Base-by-base conservation (phyloP, 192 early-diverging fungal species). In the Jimgerdemannia flammicorona region DNA sequence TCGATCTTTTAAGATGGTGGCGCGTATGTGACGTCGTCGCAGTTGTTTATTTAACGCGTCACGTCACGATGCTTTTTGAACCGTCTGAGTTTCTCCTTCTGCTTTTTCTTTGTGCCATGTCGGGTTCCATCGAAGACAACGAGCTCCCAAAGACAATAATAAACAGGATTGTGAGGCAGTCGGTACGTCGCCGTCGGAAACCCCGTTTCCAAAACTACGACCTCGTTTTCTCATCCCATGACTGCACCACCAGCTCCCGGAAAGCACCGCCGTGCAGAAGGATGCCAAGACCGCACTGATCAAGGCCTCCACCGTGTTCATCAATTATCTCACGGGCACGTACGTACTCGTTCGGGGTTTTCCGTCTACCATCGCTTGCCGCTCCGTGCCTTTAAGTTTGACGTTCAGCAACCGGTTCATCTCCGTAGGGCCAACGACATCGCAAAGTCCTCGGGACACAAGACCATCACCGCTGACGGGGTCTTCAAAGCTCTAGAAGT, bases 341-440 rank as follows among this genome's bases (percentile, higher is more conserved):
- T 87, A 87, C 29, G 43, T 29, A 14, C 19, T 20, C 29, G 43
- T 19, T 10, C 20, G 42, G 17, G 19, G 10, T 3, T 2, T 44
- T 42, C 44, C 14, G 4, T 43, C n/a, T n/a, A n/a, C n/a, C n/a
- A n/a, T n/a, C n/a, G n/a, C n/a, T n/a, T n/a, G n/a, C n/a, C n/a
- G n/a, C n/a, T n/a, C n/a, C n/a, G n/a, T n/a, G n/a, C n/a, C n/a
- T n/a, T n/a, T n/a, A n/a, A n/a, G n/a, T n/a, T n/a, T n/a, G n/a
- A n/a, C n/a, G n/a, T n/a, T n/a, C n/a, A n/a, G n/a, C n/a, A n/a
- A n/a, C n/a, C n/a, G n/a, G n/a, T n/a, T n/a, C n/a, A n/a, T n/a
- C n/a, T n/a, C n/a, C n/a, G 42, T 78, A 87, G 86, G 20, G 86
- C 86, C 3, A 85, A 85, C 41, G 86, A 87, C 29, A 75, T 80